phyloP scores from a whole-genome alignment of 345 rosid species.

The Bruguiera sexangula region DNA sequence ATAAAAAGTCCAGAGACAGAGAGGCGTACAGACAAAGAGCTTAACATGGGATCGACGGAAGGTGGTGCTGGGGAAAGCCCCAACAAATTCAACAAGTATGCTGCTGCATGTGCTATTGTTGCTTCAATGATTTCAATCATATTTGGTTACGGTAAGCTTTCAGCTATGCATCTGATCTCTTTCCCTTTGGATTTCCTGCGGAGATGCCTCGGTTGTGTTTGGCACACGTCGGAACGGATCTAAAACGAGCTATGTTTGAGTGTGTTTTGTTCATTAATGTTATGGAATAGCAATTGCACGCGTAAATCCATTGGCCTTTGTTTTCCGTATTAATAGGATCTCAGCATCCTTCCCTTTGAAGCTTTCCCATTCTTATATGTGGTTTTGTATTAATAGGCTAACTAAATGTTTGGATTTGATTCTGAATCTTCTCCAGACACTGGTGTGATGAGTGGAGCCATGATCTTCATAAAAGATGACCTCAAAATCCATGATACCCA shows the following conservation, averaged over 20 bases:
- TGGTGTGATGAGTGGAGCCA: conserved; percentile 96
- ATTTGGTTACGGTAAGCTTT: conserved; percentile 66
- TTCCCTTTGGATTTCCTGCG: neutral
- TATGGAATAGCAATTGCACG: no score
- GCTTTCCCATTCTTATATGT: no score
- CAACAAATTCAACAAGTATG: conserved; percentile 49
- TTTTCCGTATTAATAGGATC: no score
- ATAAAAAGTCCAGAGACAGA: no score
- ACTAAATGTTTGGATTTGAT: neutral
- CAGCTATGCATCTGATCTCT: no score
- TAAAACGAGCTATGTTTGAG: no score
- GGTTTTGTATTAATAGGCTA: neutral
- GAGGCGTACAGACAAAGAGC: no score
- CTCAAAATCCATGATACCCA: conserved; percentile 55
- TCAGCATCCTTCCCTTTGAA: no score
- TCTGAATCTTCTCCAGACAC: conserved; percentile 47
- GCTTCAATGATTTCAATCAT: conserved; percentile 76
- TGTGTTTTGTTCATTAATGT: no score
- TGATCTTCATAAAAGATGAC: conserved; percentile 87
- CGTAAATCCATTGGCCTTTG: no score
- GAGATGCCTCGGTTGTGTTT: no score
- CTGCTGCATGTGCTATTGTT: conserved; percentile 59
- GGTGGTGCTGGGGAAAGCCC: conserved; percentile 22
- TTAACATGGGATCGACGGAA: conserved; percentile 5
- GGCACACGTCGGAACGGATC: no score